These are phyloP conservation scores for Euphorbia pulcherrima DNA, from an alignment of 345 rosid species.

Conservation along the genomic window DNA sequence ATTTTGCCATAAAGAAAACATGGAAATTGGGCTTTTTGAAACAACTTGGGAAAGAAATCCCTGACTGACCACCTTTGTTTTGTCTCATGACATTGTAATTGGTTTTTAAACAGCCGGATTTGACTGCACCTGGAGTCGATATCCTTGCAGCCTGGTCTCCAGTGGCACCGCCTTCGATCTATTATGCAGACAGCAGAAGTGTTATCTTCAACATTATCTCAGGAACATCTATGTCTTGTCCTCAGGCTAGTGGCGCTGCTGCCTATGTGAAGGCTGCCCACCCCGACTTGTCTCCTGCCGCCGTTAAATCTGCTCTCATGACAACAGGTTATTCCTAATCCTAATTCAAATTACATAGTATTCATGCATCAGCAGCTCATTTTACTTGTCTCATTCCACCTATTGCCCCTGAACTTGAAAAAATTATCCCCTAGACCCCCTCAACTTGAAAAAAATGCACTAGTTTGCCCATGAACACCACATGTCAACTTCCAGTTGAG, in stretches of 20 bases:
- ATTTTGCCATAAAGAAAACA: no score
- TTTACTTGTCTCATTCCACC: no score
- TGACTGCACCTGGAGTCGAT: conserved; percentile 31
- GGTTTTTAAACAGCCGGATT: conserved; percentile 23
- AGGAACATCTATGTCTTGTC: conserved; percentile 35
- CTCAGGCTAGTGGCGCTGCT: conserved; percentile 30
- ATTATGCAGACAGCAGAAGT: neutral
- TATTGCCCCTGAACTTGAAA: no score
- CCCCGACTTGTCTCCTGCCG: conserved; percentile 29
- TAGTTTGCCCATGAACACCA: no score
- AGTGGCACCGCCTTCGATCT: conserved; percentile 14
- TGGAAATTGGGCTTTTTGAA: no score
- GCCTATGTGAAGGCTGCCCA: conserved; percentile 34
- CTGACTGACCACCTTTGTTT: no score
- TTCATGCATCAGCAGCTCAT: no score
- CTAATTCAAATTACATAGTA: no score
- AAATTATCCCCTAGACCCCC: no score
- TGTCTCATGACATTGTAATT: neutral
- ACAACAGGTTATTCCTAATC: conserved; percentile 20
- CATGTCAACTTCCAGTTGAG: no score
- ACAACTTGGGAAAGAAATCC: no score
- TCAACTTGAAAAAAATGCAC: no score
- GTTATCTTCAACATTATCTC: conserved; percentile 27
- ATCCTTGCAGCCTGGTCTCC: conserved; percentile 36
- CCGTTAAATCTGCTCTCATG: conserved; percentile 26